Conservation (phyloP, 257 asterid genomes). For the Lycium barbarum region DNA sequence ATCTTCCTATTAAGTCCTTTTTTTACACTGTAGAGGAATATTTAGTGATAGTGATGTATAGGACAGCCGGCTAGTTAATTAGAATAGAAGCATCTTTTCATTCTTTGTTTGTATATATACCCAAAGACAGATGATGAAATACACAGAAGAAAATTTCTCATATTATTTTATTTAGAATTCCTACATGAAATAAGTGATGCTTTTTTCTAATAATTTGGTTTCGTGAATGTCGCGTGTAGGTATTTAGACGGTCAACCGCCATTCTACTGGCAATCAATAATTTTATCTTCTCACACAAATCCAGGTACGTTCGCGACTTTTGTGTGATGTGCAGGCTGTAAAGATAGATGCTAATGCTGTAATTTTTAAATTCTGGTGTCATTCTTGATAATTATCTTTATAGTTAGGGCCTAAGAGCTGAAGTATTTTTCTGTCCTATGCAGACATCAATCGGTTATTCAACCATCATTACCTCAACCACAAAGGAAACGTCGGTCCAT, state of each 20-base stretch:
- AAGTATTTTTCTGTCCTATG: conserved; percentile 34
- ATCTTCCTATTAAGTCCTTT: no score
- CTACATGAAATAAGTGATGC: background rate
- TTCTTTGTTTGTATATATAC: no score
- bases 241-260: conserved; percentile 85
- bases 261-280: conserved; percentile 85
- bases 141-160: no score
- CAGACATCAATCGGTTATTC: conserved; percentile 84
- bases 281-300: conserved; percentile 79
- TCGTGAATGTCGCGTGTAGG: conserved; percentile 49
- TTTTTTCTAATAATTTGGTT: conserved; percentile 32
- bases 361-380: conserved; percentile 23
- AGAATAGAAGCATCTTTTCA: no score
- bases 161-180: no score
- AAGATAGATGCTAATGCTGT: conserved; percentile 21
- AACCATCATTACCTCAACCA: conserved; percentile 82
- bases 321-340: conserved; percentile 27
- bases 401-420: background rate
- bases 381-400: conserved; percentile 11
- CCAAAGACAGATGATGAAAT: no score
- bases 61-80: no score
- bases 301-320: conserved; percentile 62
- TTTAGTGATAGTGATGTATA: no score
- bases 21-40: no score
- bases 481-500: conserved; percentile 78